Percentiles rank a stretch among this genome's conserved stretches.
Evolutionary conservation across 139 green algal genomes (phyloP).

Genomic region (Chlorella sp.): DNA sequence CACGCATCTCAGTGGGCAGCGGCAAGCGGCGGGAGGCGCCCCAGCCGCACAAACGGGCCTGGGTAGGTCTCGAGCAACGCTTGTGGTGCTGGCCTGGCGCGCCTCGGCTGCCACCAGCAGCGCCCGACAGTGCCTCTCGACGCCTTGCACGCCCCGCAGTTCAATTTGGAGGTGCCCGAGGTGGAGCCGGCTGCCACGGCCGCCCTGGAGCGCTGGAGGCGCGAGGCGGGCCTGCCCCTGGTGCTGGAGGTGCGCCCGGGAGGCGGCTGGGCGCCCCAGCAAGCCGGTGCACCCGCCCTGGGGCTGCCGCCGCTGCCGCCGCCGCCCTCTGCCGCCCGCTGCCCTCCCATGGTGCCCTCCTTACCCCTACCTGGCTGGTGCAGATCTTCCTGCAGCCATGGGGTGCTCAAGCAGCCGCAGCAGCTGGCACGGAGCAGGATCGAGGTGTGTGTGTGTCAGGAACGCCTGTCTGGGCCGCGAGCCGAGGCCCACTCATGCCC

Average conservation of each 20-base stretch:
- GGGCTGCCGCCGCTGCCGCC: background rate
- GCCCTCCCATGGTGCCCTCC: too few relatives aligned
- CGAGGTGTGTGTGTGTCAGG: background rate
- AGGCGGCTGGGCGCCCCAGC: background rate
- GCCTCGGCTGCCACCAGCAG: too few relatives aligned
- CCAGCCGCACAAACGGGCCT: too few relatives aligned
- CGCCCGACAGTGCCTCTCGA: too few relatives aligned
- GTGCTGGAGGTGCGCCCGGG: slow-evolving; percentile 11
- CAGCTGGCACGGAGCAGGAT: background rate
- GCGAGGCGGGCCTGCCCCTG: slow-evolving; percentile 47
- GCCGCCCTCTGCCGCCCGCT: background rate
- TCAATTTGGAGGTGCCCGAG: slow-evolving; percentile 72
- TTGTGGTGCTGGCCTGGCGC: too few relatives aligned
- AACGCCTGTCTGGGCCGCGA: too few relatives aligned
- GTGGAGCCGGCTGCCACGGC: slow-evolving; percentile 40
- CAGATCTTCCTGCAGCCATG: slow-evolving; percentile 57
- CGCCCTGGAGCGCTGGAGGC: slow-evolving; percentile 55
- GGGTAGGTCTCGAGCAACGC: too few relatives aligned
- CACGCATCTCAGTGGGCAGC: too few relatives aligned
- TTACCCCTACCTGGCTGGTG: too few relatives aligned
- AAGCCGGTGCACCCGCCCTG: background rate
- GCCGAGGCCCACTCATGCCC: too few relatives aligned
- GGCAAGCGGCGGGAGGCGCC: too few relatives aligned
- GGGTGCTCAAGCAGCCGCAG: slow-evolving; percentile 2
- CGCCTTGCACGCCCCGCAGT: slow-evolving; percentile 44